Base-by-base conservation (phyloP, 164 flowering plant species). In the Aristolochia californica region DNA sequence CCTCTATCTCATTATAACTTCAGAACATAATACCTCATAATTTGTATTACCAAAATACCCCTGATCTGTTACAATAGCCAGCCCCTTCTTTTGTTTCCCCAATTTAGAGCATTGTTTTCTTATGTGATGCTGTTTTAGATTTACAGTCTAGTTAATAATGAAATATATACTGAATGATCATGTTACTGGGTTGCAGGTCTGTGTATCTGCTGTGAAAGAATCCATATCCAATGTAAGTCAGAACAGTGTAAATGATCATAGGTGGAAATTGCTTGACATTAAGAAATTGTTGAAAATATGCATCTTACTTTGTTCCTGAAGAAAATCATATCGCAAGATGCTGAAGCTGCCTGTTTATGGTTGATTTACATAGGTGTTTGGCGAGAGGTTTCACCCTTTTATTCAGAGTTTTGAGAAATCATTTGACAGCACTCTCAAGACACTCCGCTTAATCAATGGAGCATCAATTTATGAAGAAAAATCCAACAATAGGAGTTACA, bases 221-320 rank as follows among this genome's bases (percentile, higher is more conserved):
- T 86, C 97, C 56, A 61, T 93, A 60, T 73, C 76, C 72, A 83
- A 83, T 80, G 99, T 93, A 87, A 84, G 99, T 65, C 52, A 57
- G 66, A 70, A 51, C 45, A n/a, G 28, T 55, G 45, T 64, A 65
- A 26, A 11, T 22, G 54, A 16, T 23, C 26, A 34, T 34, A 34
- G 0, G 40, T 34, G 40, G 40, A 34, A 5, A 2, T 4, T 34
- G 10, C 40, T 34, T 34, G 40, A 34, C 40, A 34, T 9, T 34
- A 2, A 12, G 40, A 12, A 12, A 34, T 34, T 34, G 0, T n/a
- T 34, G 40, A 8, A 34, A 34, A 34, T 34, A 12, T 34, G 40
- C 7, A 34, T 34, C 40, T 34, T 12, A 34, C 1, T 5, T 9
- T 34, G 40, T 12, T 34, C 34, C 57, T 61, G 64, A 62, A 66